Evolutionary conservation across 352 stramenopile species (phyloP), one percentile per base, ranked within the genome.

Genomic region (Peronospora belbahrii): DNA sequence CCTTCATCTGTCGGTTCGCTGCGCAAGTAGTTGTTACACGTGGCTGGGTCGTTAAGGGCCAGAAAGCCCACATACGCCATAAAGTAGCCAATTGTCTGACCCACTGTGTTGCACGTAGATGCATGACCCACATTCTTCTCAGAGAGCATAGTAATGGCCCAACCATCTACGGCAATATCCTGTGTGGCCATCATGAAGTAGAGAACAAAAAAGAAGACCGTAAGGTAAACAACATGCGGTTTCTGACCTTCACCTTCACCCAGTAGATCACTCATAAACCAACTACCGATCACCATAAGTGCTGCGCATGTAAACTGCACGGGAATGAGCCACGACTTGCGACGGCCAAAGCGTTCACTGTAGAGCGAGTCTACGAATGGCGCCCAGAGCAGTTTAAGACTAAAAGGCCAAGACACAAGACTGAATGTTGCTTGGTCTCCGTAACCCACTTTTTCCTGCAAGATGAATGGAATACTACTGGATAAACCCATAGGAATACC

Each of bases 101-200:
- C 95, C 36, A 98, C 95, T 13, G 76, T 88, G 63, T 99, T 98
- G 68, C 92, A 98, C 19, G 96, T 95, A 1, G 94, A 97, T 22
- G 95, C 95, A 42, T 96, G 95, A 24, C 89, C 94, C 23, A 97
- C 79, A 74, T 99, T 98, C 56, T 97, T 93, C 28, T 83, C 77
- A 28, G 80, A 96, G 25, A 99, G 80, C 96, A 99, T 98, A 0
- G 97, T 99, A 25, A 99, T 79, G n/a, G 97, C 97, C 97, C 97
- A 99, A 13, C 97, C 97, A 62, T 99, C 97, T 6, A 99, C 96
- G 6, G 96, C 97, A 57, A 99, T 98, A 65, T 99, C 97, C 68
- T 99, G 97, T 31, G 97, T 99, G 2, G 97, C 97, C 90, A 98
- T 98, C 50, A 99, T 90, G 59, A 98, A 96, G 71, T 99, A 99